Base-by-base conservation (phyloP, 1,284 basidiomycete genomes). In the Binderoboletus segoi region DNA sequence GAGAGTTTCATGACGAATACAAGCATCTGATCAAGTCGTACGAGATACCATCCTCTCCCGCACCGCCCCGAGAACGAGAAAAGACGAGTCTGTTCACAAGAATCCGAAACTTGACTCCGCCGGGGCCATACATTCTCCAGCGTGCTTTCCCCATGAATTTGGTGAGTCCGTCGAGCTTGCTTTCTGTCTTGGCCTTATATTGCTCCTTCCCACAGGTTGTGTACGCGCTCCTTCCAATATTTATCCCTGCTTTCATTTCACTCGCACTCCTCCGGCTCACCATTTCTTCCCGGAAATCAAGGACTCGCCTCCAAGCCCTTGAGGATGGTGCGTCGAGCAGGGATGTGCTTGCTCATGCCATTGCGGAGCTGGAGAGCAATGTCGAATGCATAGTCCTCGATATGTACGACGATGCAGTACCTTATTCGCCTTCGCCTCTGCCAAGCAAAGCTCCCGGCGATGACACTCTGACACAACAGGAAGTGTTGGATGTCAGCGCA, bases 91-190 rank as follows among this genome's bases (percentile, higher is more conserved):
- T 85, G 81, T 77, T 85, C 62, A 73, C 71, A 42, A 70, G 43
- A 47, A 45, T 72, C 2, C 54, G 46, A 37, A 69, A 56, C 24
- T 40, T 67, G 12, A 58, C 61, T 3, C 81, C 81, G 10, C 67
- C 83, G 3, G 63, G 92, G 1, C 90, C 90, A 2, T 88, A 90
- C 3, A 70, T 73, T n/a, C 71, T 92, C 2, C 82, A 86, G 58
- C 77, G 81, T 40, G 69, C 74, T 8, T 93, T 91, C 66, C 92
- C 92, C 3, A 73, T 83, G 60, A 94, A 92, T 67, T 65, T 92
- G 40, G 89, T 93, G 62, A 62, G 88, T 75, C 24, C 11, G 7
- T 43, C 52, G 13, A 33, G 11, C 52, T 38, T 48, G 51, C 49
- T 30, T 49, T 3, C 20, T 35, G 2, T 41, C 5, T 7, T 3